Evolutionary conservation across 2,329 filamentous ascomycete genomes (phyloP), one percentile per base, ranked within the genome.

Genomic region (Fusarium nodosum): DNA sequence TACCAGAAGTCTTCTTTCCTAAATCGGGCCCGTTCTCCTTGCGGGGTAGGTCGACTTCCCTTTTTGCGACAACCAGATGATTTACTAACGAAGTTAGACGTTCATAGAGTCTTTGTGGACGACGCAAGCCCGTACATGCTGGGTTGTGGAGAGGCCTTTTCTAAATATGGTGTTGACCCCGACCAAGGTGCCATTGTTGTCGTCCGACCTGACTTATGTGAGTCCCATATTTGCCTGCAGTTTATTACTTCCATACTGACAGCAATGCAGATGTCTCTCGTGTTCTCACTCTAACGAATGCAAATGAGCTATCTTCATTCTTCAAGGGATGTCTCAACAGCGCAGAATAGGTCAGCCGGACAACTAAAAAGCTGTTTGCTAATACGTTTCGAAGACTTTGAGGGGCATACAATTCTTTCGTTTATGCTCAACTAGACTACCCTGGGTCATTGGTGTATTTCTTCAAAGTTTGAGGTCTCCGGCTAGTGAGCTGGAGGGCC

Each of bases 121-220:
- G 64, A 60, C 1, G 6, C 36, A 26, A 73, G 33, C 24, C 61
- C 67, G 2, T 70, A 74, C 13, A 56, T 64, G 45, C 3, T 56
- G 0, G 58, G 57, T 0, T 72, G 60, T 4, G 72, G 72, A 0
- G 39, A 50, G 1, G 57, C 61, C 0, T 73, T 66, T 3, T 5
- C 39, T 0, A 54, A 46, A 2, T 73, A 74, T 7, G 72, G 72
- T 3, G 48, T 74, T 7, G n/a, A 62, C 10, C 13, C 31, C 1
- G 33, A 30, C 4, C 34, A 20, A 7, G 72, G 72, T 2, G 66
- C 53, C 2, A 52, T 73, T 11, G 16, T 66, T 1, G 34, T 74
- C 12, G 48, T 74, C 28, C 45, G 72, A 3, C 72, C 72, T 1
- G 72, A 74, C 13, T 28, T 66, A 15, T 73, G 72, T 74, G 36